Base-by-base conservation (phyloP, 176 grass and related monocot genomes). In the Dactylis glomerata region DNA sequence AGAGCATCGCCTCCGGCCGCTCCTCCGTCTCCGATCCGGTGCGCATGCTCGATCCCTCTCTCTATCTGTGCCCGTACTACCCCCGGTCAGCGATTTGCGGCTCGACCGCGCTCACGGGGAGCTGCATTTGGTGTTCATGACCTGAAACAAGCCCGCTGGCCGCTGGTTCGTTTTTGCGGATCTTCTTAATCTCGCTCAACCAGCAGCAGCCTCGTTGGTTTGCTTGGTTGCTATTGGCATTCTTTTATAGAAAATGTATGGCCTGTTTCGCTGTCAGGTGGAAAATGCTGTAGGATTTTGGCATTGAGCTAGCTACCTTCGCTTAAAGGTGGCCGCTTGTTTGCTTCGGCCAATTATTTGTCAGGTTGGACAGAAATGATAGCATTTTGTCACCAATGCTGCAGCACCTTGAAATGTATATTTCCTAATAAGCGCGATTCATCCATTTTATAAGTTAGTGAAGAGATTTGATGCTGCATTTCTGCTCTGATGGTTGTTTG, bases 1-100 rank as follows among this genome's bases (percentile, higher is more conserved):
- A 98, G 87, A 98, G 93, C 93, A 95, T 98, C 88, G 90, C 93
- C 42, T 95, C 96, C 27, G 93, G 93, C 49, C 92, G 92, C 83
- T 93, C 91, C 6, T 98, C 93, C 22, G 79, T 92, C 70, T 95
- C 96, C 82, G 96, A 98, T 86, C 93, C 93, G 56, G 96, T 98
- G 85, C 80, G 92, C 26, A 50, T 22, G 26, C 87, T 81, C 59
- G 47, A 37, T 42, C 41, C 59, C 55, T 82, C 24, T 19, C 24
- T 2, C 14, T n/a, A n/a, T 76, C 46, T 82, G 7, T 28, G n/a
- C 68, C 42, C 28, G n/a, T 6, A 22, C 24, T 52, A 36, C 32
- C 67, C 1, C 20, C 23, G 7, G 12, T 26, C 32, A 27, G 37
- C 20, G 14, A 17, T 57, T 87, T 22, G 87, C 45, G 45, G 28